Conservation (phyloP, 140 eudicot species). For the Anethum foeniculum region DNA sequence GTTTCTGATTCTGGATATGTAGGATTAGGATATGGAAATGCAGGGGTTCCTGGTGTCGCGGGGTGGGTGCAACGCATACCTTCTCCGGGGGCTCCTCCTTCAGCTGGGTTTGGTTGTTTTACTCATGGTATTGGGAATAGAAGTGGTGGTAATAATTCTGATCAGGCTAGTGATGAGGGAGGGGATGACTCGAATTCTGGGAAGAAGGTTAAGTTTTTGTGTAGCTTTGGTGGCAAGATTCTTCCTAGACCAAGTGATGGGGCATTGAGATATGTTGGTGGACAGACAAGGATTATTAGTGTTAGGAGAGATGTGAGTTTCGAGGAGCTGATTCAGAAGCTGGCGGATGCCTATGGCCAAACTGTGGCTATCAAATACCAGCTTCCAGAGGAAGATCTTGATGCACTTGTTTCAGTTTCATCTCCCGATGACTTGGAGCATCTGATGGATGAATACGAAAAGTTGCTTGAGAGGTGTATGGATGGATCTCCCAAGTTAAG, state of each 20-base stretch:
- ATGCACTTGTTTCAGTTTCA: conserved; percentile 80
- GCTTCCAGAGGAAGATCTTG: conserved; percentile 92
- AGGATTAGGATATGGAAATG: conserved; percentile 47
- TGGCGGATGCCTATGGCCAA: conserved; percentile 54
- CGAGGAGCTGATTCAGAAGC: conserved; percentile 59
- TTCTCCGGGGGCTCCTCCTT: conserved; percentile 28
- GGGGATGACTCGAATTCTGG: conserved; percentile 54
- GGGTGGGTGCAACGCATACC: conserved; percentile 47
- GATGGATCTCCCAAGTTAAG: conserved; percentile 84
- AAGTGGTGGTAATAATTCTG: conserved; percentile 41
- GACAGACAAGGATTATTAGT: conserved; percentile 85
- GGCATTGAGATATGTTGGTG: conserved; percentile 83
- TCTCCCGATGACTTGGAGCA: conserved; percentile 80
- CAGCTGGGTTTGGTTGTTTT: conserved; percentile 25
- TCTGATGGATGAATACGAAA: conserved; percentile 94
- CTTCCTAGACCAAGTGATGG: conserved; percentile 91
- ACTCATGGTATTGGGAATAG: conserved; percentile 21
- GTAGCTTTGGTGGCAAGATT: conserved; percentile 95
- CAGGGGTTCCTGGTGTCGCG: conserved; percentile 36
- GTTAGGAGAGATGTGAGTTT: conserved; percentile 66
- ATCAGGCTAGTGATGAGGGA: conserved; percentile 70
- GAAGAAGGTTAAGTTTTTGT: conserved; percentile 72
- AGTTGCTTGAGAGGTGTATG: conserved; percentile 52
- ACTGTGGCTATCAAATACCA: conserved; percentile 70
- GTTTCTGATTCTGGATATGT: conserved; percentile 36